A percentile compares a stretch with the other conserved stretches of the same genome.
phyloP scores from a whole-genome alignment of 306 rosid genomes.

The Ormosia emarginata region DNA sequence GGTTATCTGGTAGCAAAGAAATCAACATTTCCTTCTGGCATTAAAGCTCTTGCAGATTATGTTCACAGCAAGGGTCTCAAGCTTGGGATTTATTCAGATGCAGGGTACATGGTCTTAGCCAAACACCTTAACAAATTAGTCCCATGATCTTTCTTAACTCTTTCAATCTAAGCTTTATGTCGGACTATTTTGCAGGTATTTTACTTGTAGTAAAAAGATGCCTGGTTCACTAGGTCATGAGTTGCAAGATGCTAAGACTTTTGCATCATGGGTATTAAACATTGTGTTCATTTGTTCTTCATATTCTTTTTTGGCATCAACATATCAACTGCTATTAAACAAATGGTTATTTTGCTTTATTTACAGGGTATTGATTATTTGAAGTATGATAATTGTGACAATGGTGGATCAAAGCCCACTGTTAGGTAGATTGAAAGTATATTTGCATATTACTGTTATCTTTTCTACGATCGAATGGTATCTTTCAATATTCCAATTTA shows the following conservation, averaged over 20 bases:
- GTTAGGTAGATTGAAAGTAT: constrained; percentile 48
- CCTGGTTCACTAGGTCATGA: constrained; percentile 95
- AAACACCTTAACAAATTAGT: neutral
- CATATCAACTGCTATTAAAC: neutral
- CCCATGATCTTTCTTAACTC: neutral
- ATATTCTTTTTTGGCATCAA: neutral
- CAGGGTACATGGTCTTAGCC: constrained; percentile 57
- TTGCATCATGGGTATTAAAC: constrained; percentile 83
- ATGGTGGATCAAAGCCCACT: constrained; percentile 73
- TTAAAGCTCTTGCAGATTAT: constrained; percentile 86
- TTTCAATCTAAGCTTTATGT: neutral
- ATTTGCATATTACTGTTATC: neutral
- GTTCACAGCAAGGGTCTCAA: constrained; percentile 92
- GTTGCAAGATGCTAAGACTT: constrained; percentile 84
- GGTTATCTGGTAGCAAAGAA: constrained; percentile 72
- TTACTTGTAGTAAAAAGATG: constrained; percentile 84
- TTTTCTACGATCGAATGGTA: neutral
- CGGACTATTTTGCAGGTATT: constrained; percentile 51
- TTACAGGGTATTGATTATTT: constrained; percentile 90
- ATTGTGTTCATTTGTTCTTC: neutral
- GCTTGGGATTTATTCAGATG: constrained; percentile 96
- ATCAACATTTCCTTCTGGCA: constrained; percentile 89
- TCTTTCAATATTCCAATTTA: neutral
- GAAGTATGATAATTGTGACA: constrained; percentile 91
- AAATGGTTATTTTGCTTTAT: neutral